A percentile compares a stretch with the other conserved stretches of the same genome.
Evolutionary conservation across 2,329 filamentous ascomycete species (phyloP).

Genomic region (Colletotrichum sp.): DNA sequence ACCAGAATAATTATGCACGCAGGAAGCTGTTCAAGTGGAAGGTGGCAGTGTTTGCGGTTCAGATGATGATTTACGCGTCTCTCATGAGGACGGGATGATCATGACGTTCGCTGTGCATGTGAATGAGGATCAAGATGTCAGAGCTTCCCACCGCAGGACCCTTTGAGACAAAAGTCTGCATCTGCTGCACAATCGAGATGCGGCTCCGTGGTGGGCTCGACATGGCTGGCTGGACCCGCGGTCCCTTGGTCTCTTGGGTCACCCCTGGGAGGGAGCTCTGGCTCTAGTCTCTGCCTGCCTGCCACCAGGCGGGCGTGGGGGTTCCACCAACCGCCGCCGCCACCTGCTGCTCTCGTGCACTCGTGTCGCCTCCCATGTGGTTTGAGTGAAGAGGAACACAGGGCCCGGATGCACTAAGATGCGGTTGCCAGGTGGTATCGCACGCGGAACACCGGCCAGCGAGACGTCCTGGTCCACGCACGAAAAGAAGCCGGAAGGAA

Average conservation of each 20-base stretch:
- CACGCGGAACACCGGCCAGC: background rate
- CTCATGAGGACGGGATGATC: background rate
- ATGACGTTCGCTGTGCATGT: slow-evolving; percentile 17
- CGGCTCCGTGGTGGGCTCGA: slow-evolving; percentile 10
- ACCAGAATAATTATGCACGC: background rate
- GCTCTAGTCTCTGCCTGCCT: background rate
- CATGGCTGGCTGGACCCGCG: background rate
- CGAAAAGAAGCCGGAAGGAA: slow-evolving; percentile 19
- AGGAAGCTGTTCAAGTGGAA: background rate
- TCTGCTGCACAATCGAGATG: background rate
- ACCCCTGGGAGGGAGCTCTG: background rate
- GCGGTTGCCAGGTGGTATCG: background rate
- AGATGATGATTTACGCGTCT: background rate
- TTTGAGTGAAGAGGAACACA: background rate
- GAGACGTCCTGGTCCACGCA: slow-evolving; percentile 4
- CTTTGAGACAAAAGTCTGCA: slow-evolving; percentile 1
- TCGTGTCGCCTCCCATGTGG: background rate
- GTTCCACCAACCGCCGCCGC: background rate
- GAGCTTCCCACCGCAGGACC: background rate
- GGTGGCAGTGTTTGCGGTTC: background rate
- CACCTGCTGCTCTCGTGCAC: background rate
- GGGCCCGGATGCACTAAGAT: background rate
- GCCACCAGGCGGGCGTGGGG: slow-evolving; percentile 2
- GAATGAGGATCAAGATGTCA: slow-evolving; percentile 8
- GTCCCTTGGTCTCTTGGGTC: background rate